Evolutionary conservation across 768 basidiomycete species (phyloP).

Genomic region (Mycena leptocephala): DNA sequence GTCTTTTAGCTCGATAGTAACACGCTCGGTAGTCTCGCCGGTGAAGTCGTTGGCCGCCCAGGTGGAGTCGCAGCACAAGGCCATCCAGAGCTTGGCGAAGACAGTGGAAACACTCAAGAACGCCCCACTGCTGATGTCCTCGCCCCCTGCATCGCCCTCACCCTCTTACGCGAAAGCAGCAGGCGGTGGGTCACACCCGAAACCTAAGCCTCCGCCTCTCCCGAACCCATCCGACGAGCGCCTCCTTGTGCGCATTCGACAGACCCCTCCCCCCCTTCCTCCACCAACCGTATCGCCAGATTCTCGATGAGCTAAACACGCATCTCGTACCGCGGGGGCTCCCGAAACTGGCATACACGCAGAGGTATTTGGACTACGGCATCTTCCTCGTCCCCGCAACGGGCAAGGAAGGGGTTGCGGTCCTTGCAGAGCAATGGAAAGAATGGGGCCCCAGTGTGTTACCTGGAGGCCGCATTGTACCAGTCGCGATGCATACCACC

Average conservation of each 20-base stretch:
- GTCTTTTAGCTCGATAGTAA: background rate
- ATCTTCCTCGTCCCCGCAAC: no score
- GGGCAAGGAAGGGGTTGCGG: background rate
- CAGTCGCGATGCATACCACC: background rate
- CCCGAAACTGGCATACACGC: no score
- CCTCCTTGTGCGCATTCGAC: background rate
- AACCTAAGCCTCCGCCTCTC: background rate
- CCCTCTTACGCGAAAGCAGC: background rate
- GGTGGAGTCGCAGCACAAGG: conserved; percentile 1
- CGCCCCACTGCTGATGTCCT: background rate
- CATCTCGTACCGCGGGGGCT: no score
- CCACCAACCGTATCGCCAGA: no score
- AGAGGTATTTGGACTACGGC: no score
- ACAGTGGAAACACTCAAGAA: conserved; percentile 9
- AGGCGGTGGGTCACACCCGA: background rate
- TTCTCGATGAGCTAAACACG: no score
- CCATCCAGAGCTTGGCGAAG: conserved; percentile 6
- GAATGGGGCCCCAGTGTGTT: background rate
- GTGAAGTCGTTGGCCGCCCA: background rate
- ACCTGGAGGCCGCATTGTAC: background rate
- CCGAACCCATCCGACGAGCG: background rate
- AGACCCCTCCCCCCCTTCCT: no score
- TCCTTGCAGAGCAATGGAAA: background rate
- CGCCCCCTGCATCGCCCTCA: background rate
- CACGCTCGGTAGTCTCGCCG: background rate